These are phyloP conservation scores for Strobilomyces echinocephalus DNA, from an alignment of 768 basidiomycete species.

Conservation along the genomic window DNA sequence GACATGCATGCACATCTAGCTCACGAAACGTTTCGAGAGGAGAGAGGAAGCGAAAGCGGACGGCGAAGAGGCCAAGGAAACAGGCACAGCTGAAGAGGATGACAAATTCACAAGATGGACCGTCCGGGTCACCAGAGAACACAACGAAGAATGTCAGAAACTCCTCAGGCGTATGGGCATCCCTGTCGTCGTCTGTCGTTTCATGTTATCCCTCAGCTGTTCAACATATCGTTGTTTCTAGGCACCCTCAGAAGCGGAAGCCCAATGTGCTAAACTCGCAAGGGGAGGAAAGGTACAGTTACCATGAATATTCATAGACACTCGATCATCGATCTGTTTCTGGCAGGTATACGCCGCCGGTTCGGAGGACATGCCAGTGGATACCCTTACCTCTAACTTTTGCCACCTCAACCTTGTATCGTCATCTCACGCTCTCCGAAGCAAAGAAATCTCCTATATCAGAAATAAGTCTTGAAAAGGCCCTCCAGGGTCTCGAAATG, in stretches of 20 bases:
- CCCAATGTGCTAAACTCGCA: slow-evolving; percentile 98
- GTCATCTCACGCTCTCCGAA: slow-evolving; percentile 97
- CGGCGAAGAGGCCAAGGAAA: slow-evolving; percentile 95
- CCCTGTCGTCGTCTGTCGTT: slow-evolving; percentile 74
- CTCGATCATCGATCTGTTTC: not conserved
- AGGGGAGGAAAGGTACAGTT: slow-evolving; percentile 77
- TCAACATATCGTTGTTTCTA: slow-evolving; percentile 28
- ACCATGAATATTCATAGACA: not conserved
- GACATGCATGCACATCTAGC: slow-evolving; percentile 40
- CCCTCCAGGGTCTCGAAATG: slow-evolving; percentile 87
- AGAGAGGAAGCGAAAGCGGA: slow-evolving; percentile 92
- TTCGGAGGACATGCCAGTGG: slow-evolving; percentile 99
- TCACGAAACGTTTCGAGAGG: slow-evolving; percentile 92
- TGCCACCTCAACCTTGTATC: slow-evolving; percentile 82
- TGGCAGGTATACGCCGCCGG: slow-evolving; percentile 90
- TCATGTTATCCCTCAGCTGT: not conserved
- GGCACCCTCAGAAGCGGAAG: slow-evolving; percentile 99
- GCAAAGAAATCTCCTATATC: slow-evolving; percentile 96
- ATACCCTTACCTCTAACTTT: slow-evolving; percentile 98
- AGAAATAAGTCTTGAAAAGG: slow-evolving; percentile 80
- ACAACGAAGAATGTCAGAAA: slow-evolving; percentile 91
- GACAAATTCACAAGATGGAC: slow-evolving; percentile 86
- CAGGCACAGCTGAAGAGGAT: slow-evolving; percentile 88
- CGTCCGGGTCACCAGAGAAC: slow-evolving; percentile 91
- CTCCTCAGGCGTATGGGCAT: slow-evolving; percentile 94